These are phyloP conservation scores for Tuber aestivum DNA, from an alignment of 495 filamentous ascomycete species.

Conservation along the genomic window DNA sequence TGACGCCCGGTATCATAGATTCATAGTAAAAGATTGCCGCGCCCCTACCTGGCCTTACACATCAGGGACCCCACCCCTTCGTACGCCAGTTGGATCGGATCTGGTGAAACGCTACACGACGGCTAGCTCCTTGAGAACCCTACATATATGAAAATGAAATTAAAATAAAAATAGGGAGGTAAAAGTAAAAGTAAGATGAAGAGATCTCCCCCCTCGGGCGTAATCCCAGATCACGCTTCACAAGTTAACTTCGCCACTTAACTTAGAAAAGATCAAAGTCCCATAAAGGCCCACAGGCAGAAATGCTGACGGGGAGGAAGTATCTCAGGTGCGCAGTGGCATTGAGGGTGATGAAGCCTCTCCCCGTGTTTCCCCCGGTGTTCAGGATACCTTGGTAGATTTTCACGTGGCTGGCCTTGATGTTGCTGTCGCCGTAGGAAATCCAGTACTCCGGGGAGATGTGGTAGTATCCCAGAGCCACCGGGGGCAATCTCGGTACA, in stretches of 20 bases:
- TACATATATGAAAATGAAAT: not conserved
- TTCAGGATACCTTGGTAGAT: conserved; percentile 28
- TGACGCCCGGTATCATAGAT: not conserved
- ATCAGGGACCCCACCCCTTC: not conserved
- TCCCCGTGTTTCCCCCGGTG: conserved; percentile 32
- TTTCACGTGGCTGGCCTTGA: conserved; percentile 19
- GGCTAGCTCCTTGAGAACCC: not conserved
- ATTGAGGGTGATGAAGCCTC: conserved; percentile 14
- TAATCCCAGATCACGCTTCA: not conserved
- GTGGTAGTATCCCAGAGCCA: conserved; percentile 51
- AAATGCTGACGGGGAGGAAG: conserved; percentile 20
- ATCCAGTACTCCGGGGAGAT: conserved; percentile 55
- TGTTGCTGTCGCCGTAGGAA: conserved; percentile 14
- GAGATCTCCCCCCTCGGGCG: not conserved
- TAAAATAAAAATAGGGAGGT: not conserved
- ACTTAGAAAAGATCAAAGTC: conserved; percentile 20
- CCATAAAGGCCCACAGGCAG: conserved; percentile 10
- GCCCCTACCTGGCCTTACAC: not conserved
- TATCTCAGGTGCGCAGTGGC: conserved; percentile 30
- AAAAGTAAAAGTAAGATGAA: not conserved
- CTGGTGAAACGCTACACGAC: not conserved
- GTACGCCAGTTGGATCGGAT: not conserved
- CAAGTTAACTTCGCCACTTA: not conserved
- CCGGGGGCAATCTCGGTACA: conserved; percentile 54
- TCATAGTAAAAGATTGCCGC: not conserved